A percentile compares a stretch with the other conserved stretches of the same genome.
Conservation (phyloP, 2,329 filamentous ascomycete species). For the Conoideocrella luteorostrata region DNA sequence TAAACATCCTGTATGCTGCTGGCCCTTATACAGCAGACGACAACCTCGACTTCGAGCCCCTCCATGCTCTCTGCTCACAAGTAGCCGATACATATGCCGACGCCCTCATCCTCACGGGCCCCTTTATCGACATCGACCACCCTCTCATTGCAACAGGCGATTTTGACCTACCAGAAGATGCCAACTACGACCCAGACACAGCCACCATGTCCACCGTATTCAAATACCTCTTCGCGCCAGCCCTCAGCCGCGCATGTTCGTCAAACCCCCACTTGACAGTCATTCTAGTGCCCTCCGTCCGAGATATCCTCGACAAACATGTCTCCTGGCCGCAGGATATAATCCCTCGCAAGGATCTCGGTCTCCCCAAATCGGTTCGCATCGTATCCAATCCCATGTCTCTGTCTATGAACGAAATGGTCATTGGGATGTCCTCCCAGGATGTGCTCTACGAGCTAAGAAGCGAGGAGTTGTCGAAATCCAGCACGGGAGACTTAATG, state of each 20-base stretch:
- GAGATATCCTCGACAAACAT: conserved; percentile 75
- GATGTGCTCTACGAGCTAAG: conserved; percentile 79
- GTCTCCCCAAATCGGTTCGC: conserved; percentile 67
- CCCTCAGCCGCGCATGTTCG: conserved; percentile 62
- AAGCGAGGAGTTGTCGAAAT: conserved; percentile 54
- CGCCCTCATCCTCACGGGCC: conserved; percentile 71
- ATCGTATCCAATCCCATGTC: conserved; percentile 89
- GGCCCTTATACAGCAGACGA: conserved; percentile 92
- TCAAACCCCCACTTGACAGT: conserved; percentile 73
- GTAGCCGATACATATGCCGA: conserved; percentile 72
- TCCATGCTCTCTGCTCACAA: conserved; percentile 73
- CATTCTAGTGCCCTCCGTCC: conserved; percentile 74
- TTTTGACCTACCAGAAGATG: conserved; percentile 66
- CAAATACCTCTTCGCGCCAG: conserved; percentile 68
- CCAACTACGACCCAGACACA: conserved; percentile 64
- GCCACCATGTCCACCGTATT: conserved; percentile 80
- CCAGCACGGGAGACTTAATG: conserved; percentile 47
- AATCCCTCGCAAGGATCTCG: conserved; percentile 64
- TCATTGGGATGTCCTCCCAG: conserved; percentile 75
- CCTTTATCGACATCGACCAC: conserved; percentile 89
- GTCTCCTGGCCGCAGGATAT: conserved; percentile 71
- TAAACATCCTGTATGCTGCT: conserved; percentile 71
- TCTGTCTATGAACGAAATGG: conserved; percentile 78
- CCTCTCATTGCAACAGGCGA: conserved; percentile 77
- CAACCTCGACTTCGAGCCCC: conserved; percentile 82